Percentiles rank a stretch among this genome's conserved stretches.
Conservation (phyloP, 2,329 filamentous ascomycete genomes). For the Claviceps capensis region DNA sequence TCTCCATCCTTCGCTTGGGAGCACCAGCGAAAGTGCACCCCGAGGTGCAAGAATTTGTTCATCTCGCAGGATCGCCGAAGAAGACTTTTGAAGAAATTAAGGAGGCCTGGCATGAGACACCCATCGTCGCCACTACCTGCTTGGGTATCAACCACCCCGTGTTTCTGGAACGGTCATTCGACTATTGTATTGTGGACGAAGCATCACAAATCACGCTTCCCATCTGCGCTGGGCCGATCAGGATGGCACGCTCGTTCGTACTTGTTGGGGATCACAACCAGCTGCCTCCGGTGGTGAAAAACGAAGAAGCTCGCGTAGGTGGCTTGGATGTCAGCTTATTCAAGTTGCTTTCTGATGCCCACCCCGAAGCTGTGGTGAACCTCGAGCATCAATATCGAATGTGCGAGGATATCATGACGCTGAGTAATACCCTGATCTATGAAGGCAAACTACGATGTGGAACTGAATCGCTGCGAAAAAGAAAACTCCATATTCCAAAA, state of each 20-base stretch:
- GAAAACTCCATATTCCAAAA: slow-evolving; percentile 54
- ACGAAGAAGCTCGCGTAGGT: slow-evolving; percentile 71
- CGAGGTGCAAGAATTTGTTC: slow-evolving; percentile 75
- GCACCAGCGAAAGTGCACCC: slow-evolving; percentile 75
- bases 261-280: slow-evolving; percentile 96
- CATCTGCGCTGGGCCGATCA: slow-evolving; percentile 84
- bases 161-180: slow-evolving; percentile 80
- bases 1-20: slow-evolving; percentile 74
- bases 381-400: slow-evolving; percentile 96
- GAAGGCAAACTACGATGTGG: slow-evolving; percentile 83
- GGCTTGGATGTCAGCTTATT: slow-evolving; percentile 89
- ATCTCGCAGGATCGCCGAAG: slow-evolving; percentile 60
- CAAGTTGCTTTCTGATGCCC: slow-evolving; percentile 78
- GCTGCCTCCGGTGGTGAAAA: slow-evolving; percentile 84
- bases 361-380: slow-evolving; percentile 78
- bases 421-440: slow-evolving; percentile 91
- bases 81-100: slow-evolving; percentile 72
- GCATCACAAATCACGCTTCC: slow-evolving; percentile 95
- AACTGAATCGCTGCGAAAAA: slow-evolving; percentile 57
- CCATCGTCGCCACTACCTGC: slow-evolving; percentile 89
- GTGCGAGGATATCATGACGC: slow-evolving; percentile 91
- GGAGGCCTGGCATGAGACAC: slow-evolving; percentile 69
- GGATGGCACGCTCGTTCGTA: slow-evolving; percentile 85
- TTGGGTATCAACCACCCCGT: slow-evolving; percentile 80
- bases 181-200: slow-evolving; percentile 97